Conservation (phyloP, 495 filamentous ascomycete genomes). For the Penicillium bovifimosum region DNA sequence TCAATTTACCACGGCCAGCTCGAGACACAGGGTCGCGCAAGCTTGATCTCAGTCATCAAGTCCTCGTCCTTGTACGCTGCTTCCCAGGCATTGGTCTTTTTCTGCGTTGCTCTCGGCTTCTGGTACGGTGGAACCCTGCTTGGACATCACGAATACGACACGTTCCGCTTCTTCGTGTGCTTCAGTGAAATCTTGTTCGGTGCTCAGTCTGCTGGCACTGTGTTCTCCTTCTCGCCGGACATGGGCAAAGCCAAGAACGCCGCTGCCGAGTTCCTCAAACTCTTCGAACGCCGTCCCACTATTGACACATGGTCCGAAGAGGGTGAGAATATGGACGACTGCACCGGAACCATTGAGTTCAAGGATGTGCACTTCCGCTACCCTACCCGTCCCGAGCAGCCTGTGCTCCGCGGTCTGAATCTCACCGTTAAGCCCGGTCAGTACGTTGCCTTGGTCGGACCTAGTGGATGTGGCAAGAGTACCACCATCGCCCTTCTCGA, state of each 20-base stretch:
- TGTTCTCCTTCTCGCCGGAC: slow-evolving; percentile 80
- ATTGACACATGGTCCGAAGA: slow-evolving; percentile 81
- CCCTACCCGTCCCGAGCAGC: slow-evolving; percentile 72
- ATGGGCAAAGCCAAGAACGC: slow-evolving; percentile 87
- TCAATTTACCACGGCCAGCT: slow-evolving; percentile 65
- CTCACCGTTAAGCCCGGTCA: slow-evolving; percentile 67
- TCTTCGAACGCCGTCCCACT: slow-evolving; percentile 72
- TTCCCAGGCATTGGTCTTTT: slow-evolving; percentile 74
- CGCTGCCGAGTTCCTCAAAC: slow-evolving; percentile 63
- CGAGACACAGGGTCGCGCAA: slow-evolving; percentile 52
- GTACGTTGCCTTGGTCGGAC: slow-evolving; percentile 76
- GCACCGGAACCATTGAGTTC: slow-evolving; percentile 71
- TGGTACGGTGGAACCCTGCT: slow-evolving; percentile 88
- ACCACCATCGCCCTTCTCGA: slow-evolving; percentile 77
- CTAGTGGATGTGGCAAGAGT: slow-evolving; percentile 78
- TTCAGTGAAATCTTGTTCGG: slow-evolving; percentile 78
- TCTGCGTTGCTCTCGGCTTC: slow-evolving; percentile 83
- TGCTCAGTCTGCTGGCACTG: slow-evolving; percentile 76
- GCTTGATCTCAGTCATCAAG: slow-evolving; percentile 58
- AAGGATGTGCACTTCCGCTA: slow-evolving; percentile 77
- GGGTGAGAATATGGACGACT: slow-evolving; percentile 52
- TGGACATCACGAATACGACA: slow-evolving; percentile 58
- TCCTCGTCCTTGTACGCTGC: slow-evolving; percentile 71
- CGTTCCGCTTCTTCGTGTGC: slow-evolving; percentile 82
- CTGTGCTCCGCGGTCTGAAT: slow-evolving; percentile 69